A percentile compares a stretch with the other conserved stretches of the same genome.
phyloP scores from a whole-genome alignment of 2,329 filamentous ascomycete species.

The Lecanosticta acicola region DNA sequence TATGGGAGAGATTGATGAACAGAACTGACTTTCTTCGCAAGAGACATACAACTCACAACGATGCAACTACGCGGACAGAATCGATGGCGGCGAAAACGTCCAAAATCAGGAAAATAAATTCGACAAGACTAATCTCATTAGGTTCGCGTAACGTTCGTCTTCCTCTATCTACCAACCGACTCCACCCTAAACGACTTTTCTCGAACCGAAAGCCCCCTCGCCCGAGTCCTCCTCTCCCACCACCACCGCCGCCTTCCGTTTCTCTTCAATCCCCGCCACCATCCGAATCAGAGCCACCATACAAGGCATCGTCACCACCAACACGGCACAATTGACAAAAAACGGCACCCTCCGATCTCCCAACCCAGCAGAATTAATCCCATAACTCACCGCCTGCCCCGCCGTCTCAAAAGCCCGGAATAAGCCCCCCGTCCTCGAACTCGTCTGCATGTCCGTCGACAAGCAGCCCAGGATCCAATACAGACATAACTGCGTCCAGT shows the following conservation, averaged over 20 bases:
- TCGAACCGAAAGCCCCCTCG: too few relatives aligned
- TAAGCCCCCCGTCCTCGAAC: conserved; percentile 27
- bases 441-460: conserved; percentile 32
- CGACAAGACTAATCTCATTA: too few relatives aligned
- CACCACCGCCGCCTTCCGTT: conserved; percentile 39
- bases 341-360: conserved; percentile 9
- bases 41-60: too few relatives aligned
- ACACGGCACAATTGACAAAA: conserved; percentile 17
- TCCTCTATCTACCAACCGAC: too few relatives aligned
- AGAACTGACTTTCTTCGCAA: too few relatives aligned
- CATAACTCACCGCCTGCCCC: conserved; percentile 37
- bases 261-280: conserved; percentile 8
- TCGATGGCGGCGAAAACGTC: too few relatives aligned
- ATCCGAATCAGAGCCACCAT: conserved; percentile 17
- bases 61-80: too few relatives aligned
- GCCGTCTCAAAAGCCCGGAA: conserved; percentile 40
- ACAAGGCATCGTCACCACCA: conserved; percentile 16
- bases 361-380: conserved; percentile 17
- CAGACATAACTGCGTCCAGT: conserved; percentile 24
- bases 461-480: conserved; percentile 38
- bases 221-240: conserved; percentile 49
- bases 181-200: too few relatives aligned
- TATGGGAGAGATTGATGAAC: too few relatives aligned
- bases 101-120: too few relatives aligned
- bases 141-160: too few relatives aligned